Base-by-base conservation (phyloP, 805 yeast species). In the Henningerozyma blattae region DNA sequence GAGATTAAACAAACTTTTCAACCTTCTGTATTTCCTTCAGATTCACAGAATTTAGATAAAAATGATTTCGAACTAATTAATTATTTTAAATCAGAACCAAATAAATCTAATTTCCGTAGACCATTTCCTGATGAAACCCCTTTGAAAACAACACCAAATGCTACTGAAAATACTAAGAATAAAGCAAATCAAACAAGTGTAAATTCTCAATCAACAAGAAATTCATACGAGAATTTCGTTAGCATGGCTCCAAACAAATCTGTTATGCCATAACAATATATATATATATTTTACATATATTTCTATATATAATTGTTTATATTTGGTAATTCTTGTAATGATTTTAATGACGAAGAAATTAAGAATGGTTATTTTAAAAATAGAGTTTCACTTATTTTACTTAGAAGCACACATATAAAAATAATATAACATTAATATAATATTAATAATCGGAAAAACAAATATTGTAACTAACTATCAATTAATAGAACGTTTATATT, bases 211-310 rank as follows among this genome's bases (percentile, higher is more conserved):
- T 29, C 31, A 7, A 12, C 24, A 3, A 12, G 20, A 19, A 26
- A 36, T 22, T 32, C 34, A 5, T 46, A 46, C 31, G 41, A 41
- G 10, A 46, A 46, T 31, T 46, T 46, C 32, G 43, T 46, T 12
- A 41, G 39, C 13, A 37, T 41, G 42, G 49, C 49, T 14, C 22
- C 27, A 17, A 24, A 27, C 5, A 10, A 9, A 9, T 7, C 16
- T n/a, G 17, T 8, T 2, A 17, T 9, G 12, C 5, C 7, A 6
- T 25, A 17, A 30, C n/a, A 27, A 15, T 8, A 27, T 16, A 28
- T 13, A 17, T 18, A 12, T 28, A 18, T 17, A 12, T 16, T 7
- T 4, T 16, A 18, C 13, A 9, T 9, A 17, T 17, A 16, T 28
- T 28, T 16, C 9, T 12, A 18, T 16, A 28, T 18, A 7, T 28